A percentile compares a stretch with the other conserved stretches of the same genome.
Evolutionary conservation across 2,329 filamentous ascomycete genomes (phyloP).

Genomic region (Onygenales sp.): DNA sequence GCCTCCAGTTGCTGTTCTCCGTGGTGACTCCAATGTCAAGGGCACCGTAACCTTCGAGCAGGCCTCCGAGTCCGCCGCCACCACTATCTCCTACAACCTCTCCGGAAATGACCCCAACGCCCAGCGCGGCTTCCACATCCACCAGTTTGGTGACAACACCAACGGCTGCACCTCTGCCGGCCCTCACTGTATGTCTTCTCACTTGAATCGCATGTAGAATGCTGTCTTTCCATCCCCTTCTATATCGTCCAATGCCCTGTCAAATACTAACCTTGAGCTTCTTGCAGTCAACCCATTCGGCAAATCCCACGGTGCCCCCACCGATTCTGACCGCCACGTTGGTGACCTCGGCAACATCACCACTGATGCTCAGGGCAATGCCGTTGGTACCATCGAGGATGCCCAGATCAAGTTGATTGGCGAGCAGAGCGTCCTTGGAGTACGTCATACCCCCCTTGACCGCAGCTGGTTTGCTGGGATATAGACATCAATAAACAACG

Average conservation of each 20-base stretch:
- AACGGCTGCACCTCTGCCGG: conserved; percentile 98
- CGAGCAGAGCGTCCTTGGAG: conserved; percentile 86
- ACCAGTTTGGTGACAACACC: conserved; percentile 99
- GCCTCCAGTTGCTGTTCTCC: conserved; percentile 76
- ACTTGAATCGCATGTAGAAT: background rate
- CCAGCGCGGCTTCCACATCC: conserved; percentile 95
- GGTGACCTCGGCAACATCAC: conserved; percentile 96
- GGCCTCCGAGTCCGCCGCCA: conserved; percentile 67
- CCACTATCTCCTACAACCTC: conserved; percentile 87
- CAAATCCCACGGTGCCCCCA: conserved; percentile 85
- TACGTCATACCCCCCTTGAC: conserved; percentile 36
- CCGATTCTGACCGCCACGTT: conserved; percentile 79
- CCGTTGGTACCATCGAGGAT: conserved; percentile 71
- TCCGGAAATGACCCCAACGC: conserved; percentile 87
- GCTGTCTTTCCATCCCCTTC: background rate
- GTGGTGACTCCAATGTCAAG: conserved; percentile 92
- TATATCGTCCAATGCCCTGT: background rate
- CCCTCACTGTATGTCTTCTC: conserved; percentile 70
- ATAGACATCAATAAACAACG: background rate
- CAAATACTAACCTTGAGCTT: background rate
- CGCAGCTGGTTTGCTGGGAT: background rate
- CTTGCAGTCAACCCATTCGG: conserved; percentile 78
- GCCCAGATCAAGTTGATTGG: conserved; percentile 90
- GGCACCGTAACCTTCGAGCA: conserved; percentile 96
- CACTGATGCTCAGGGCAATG: conserved; percentile 86